A percentile compares a stretch with the other conserved stretches of the same genome.
Conservation (phyloP, 208 protist genomes). For the Herpetomonas tarakana region DNA sequence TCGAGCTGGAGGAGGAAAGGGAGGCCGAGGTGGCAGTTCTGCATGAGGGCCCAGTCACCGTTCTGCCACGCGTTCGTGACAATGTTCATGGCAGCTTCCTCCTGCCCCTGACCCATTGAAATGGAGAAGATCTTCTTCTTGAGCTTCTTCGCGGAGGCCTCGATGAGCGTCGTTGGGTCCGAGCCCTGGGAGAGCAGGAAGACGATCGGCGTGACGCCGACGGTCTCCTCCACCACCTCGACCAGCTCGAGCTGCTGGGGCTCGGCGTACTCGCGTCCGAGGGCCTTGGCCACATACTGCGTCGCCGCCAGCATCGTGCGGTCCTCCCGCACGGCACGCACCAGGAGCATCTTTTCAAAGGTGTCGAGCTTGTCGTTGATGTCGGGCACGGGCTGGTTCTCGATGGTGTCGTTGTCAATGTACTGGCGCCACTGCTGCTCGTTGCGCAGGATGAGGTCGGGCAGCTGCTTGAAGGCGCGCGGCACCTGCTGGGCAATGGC, state of each 20-base stretch:
- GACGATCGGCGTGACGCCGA: constrained; percentile 91
- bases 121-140: constrained; percentile 95
- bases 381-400: constrained; percentile 89
- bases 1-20: constrained; percentile 91
- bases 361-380: constrained; percentile 90
- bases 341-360: constrained; percentile 95
- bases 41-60: constrained; percentile 95
- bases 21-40: constrained; percentile 97
- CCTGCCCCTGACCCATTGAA: constrained; percentile 99
- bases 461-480: constrained; percentile 93
- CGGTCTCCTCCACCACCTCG: constrained; percentile 87
- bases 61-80: constrained; percentile 81
- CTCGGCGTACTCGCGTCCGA: constrained; percentile 94
- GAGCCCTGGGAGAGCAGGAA: constrained; percentile 96
- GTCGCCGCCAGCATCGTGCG: constrained; percentile 93
- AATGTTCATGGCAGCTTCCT: constrained; percentile 92
- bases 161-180: constrained; percentile 96
- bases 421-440: constrained; percentile 93
- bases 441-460: constrained; percentile 92
- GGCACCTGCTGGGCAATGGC: constrained; percentile 81
- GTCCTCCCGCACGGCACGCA: constrained; percentile 94
- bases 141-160: constrained; percentile 93
- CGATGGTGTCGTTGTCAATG: constrained; percentile 95
- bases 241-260: constrained; percentile 88
- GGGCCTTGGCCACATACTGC: constrained; percentile 87